These are phyloP conservation scores for Coriaria nepalensis DNA, from an alignment of 306 rosid species.

Conservation along the genomic window DNA sequence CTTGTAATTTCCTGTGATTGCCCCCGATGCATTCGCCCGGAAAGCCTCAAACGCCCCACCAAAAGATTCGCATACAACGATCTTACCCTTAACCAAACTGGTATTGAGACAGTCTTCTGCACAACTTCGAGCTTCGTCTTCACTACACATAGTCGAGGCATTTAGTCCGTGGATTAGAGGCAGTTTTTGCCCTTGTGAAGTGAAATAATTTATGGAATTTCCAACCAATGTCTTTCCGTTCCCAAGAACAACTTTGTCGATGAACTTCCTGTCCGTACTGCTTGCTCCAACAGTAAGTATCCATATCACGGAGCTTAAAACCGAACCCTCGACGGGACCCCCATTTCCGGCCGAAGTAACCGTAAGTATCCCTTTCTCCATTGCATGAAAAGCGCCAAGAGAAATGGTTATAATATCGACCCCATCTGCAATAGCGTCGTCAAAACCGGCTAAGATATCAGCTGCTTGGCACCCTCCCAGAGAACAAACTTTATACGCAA, in stretches of 20 bases:
- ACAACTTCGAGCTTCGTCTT: background rate
- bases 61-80: slow-evolving; percentile 11
- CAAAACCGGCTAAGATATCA: slow-evolving; percentile 29
- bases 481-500: slow-evolving; percentile 14
- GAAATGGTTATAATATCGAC: slow-evolving; percentile 29
- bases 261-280: slow-evolving; percentile 17
- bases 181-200: background rate
- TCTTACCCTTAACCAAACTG: slow-evolving; percentile 21
- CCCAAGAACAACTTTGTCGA: slow-evolving; percentile 23
- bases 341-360: slow-evolving; percentile 25
- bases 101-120: background rate
- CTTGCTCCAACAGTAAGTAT: slow-evolving; percentile 31
- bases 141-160: background rate
- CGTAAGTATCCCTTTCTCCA: slow-evolving; percentile 29
- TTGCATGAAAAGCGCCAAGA: slow-evolving; percentile 27
- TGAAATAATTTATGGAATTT: background rate
- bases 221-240: slow-evolving; percentile 19
- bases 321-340: slow-evolving; percentile 7
- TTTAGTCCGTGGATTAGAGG: slow-evolving; percentile 6
- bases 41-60: background rate
- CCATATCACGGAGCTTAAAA: slow-evolving; percentile 30
- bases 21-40: slow-evolving; percentile 10
- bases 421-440: slow-evolving; percentile 44
- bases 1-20: background rate
- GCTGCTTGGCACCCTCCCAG: background rate